Percentiles rank a stretch among this genome's conserved stretches.
Conservation (phyloP, 2,329 filamentous ascomycete genomes). For the Trematosphaeria pertusa region DNA sequence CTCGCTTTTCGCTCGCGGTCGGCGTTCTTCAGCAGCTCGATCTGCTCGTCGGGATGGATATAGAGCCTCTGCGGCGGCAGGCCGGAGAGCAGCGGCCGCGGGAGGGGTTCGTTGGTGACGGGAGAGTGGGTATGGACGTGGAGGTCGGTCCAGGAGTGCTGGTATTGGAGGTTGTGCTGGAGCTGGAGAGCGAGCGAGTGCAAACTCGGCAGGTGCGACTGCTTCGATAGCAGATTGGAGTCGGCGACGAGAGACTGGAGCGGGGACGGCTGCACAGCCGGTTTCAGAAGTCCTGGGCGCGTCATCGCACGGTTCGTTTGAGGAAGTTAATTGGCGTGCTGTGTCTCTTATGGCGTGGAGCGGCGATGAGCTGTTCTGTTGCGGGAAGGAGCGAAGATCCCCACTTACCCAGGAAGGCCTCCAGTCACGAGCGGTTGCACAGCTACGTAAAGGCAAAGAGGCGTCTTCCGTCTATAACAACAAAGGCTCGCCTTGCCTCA, state of each 20-base stretch:
- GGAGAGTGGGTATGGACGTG: slow-evolving; percentile 59
- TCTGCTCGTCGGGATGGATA: slow-evolving; percentile 82
- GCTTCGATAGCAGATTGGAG: slow-evolving; percentile 9
- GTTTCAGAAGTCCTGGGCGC: slow-evolving; percentile 31
- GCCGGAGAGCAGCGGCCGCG: slow-evolving; percentile 73
- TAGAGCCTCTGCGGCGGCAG: slow-evolving; percentile 77
- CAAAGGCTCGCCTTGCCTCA: slow-evolving; percentile 1
- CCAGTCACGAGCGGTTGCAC: not conserved
- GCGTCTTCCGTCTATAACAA: slow-evolving; percentile 2
- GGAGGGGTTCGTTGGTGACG: slow-evolving; percentile 49
- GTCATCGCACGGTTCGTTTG: slow-evolving; percentile 29
- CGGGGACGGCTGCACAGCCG: slow-evolving; percentile 35
- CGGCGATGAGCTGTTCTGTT: slow-evolving; percentile 30
- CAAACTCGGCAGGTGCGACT: slow-evolving; percentile 38
- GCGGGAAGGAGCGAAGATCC: slow-evolving; percentile 43
- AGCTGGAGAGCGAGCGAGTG: slow-evolving; percentile 66
- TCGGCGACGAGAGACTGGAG: slow-evolving; percentile 40
- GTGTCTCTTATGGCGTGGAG: slow-evolving; percentile 26
- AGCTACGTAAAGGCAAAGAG: slow-evolving; percentile 5
- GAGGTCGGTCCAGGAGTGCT: slow-evolving; percentile 76
- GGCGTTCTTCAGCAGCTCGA: slow-evolving; percentile 69
- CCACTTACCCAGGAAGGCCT: slow-evolving; percentile 8
- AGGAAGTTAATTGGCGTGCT: slow-evolving; percentile 12
- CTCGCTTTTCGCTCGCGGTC: slow-evolving; percentile 53
- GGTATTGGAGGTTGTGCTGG: slow-evolving; percentile 73